Evolutionary conservation across 805 yeast species (phyloP).

Genomic region (Metschnikowia kofuensis): DNA sequence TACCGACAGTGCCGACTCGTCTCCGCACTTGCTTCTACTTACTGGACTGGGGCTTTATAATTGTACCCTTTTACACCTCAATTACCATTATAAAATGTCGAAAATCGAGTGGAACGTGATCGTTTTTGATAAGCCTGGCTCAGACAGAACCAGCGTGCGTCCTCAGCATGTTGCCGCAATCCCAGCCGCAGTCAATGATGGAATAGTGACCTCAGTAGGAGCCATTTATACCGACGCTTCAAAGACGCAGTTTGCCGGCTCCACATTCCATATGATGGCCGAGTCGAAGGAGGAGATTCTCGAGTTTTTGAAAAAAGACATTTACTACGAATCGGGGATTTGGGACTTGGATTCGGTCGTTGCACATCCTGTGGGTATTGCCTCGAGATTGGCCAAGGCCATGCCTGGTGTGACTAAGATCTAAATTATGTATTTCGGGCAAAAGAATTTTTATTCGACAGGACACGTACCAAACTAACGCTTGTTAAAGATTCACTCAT

Average conservation of each 20-base stretch:
- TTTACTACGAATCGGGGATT: constrained; percentile 61
- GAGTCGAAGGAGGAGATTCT: constrained; percentile 63
- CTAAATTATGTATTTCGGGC: not conserved
- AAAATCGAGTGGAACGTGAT: constrained; percentile 47
- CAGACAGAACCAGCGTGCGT: constrained; percentile 53
- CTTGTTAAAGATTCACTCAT: no score
- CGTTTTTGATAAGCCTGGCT: constrained; percentile 65
- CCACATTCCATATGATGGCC: constrained; percentile 61
- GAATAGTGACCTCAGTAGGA: constrained; percentile 45
- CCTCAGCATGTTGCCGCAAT: constrained; percentile 51
- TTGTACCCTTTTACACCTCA: no score
- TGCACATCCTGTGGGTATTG: constrained; percentile 50
- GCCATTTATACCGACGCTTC: constrained; percentile 48
- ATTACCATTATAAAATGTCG: constrained; percentile 9
- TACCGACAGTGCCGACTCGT: no score
- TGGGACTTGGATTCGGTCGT: constrained; percentile 71
- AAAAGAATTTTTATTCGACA: no score
- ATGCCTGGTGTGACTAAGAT: constrained; percentile 28
- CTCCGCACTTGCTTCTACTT: no score
- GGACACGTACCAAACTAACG: no score
- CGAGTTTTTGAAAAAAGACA: constrained; percentile 60
- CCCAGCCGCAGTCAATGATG: constrained; percentile 39
- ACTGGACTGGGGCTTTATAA: no score
- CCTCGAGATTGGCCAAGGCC: constrained; percentile 33
- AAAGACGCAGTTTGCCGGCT: constrained; percentile 61